Evolutionary conservation across 495 filamentous ascomycete species (phyloP), one percentile per base, ranked within the genome.

Genomic region (Podospora tetraspora): DNA sequence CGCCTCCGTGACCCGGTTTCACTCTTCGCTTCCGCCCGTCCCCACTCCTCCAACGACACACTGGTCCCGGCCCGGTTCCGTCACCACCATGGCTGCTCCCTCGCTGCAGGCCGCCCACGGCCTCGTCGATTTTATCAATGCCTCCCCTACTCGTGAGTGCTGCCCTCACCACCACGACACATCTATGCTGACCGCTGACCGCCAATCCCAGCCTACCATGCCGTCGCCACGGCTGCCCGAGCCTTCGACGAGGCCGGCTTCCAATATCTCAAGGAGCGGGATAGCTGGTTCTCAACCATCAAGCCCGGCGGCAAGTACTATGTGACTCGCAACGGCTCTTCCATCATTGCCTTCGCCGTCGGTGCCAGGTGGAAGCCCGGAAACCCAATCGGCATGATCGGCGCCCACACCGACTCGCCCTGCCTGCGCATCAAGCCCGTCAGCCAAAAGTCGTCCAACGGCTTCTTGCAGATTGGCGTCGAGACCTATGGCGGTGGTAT

Each of bases 371-470:
- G 95, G 95, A 88, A 89, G 87, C 88, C 96, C 7, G 95, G 95
- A 62, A 97, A 97, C 77, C 88, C 94, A 11, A 91, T 99, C 75
- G 89, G 90, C 74, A 95, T 98, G 91, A 87, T 99, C 68, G 95
- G 95, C 73, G 93, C 95, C 60, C 95, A 99, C 80, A 98, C 95
- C 24, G 95, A 99, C 78, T 98, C 94, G 5, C 92, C 92, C 0
- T 91, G 90, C 62, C 84, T 98, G 60, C 89, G 95, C 60, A 80
- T 99, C 71, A 99, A 99, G 81, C 95, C 95, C 4, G 87, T 95
- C 34, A 96, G 92, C 80, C 96, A 93, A 82, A 95, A 94, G 79
- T 79, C 76, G 68, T 78, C 78, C 63, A 91, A 91, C 69, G 93
- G 94, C n/a, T 99, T 93, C 79, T 75, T 97, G 61, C 95, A 99